phyloP scores from a whole-genome alignment of 371 early-diverging fungal genomes.

The Mortierella sp. region DNA sequence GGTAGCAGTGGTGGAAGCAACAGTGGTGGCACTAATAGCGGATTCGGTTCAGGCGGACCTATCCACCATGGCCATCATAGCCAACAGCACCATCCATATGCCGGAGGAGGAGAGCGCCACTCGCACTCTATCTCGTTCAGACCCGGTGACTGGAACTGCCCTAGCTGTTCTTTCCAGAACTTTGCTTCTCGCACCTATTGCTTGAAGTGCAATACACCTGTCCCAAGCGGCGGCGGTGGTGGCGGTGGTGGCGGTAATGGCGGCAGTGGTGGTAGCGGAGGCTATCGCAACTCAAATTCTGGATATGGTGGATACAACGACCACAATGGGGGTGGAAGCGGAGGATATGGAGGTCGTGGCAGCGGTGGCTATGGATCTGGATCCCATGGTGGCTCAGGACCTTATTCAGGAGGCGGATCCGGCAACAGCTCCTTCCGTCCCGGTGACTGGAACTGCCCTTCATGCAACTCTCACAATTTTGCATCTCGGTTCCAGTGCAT shows the following conservation, averaged over 20 bases:
- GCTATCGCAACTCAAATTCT: slow-evolving; percentile 25
- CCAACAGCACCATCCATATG: slow-evolving; percentile 47
- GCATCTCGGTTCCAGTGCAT: slow-evolving; percentile 75
- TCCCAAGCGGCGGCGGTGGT: slow-evolving; percentile 27
- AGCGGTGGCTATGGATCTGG: slow-evolving; percentile 25
- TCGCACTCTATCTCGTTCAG: slow-evolving; percentile 56
- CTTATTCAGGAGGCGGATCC: slow-evolving; percentile 30
- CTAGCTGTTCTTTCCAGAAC: slow-evolving; percentile 77
- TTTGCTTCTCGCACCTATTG: slow-evolving; percentile 76
- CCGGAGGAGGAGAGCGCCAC: slow-evolving; percentile 39
- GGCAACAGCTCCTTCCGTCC: slow-evolving; percentile 59
- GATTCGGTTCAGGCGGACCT: slow-evolving; percentile 19
- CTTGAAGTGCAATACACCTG: slow-evolving; percentile 66
- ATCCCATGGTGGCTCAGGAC: slow-evolving; percentile 15
- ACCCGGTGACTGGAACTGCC: slow-evolving; percentile 81
- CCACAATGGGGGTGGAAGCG: slow-evolving; percentile 35
- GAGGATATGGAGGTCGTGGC: slow-evolving; percentile 46
- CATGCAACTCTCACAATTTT: slow-evolving; percentile 74
- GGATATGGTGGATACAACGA: slow-evolving; percentile 28
- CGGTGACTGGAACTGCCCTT: slow-evolving; percentile 74
- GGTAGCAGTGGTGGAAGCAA: slow-evolving; percentile 19
- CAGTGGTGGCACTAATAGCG: slow-evolving; percentile 20
- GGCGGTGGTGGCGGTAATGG: slow-evolving; percentile 14
- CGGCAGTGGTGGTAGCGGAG: slow-evolving; percentile 12
- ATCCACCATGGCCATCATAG: slow-evolving; percentile 52